Base-by-base conservation (phyloP, 768 basidiomycete genomes). In the Cantharellus cinnabarinus region DNA sequence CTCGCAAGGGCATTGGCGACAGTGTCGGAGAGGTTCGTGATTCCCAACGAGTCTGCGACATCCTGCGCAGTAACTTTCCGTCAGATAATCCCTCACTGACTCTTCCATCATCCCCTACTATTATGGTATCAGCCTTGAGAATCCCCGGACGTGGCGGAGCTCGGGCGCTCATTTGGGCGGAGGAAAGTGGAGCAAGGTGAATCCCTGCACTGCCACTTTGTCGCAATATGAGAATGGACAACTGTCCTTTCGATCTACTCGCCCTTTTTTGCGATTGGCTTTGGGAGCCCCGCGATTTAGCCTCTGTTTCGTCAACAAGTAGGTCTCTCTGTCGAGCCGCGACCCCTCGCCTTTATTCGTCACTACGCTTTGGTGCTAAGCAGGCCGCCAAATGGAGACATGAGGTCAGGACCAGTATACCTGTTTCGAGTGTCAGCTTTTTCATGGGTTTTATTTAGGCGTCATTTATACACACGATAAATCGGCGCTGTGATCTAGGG, bases 1-100 rank as follows among this genome's bases (percentile, higher is more conserved):
- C 88, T 90, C 0, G 95, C 90, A 35, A 99, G 76, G 0, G 86
- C 77, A 3, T 81, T 81, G 3, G 89, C 85, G 35, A 95, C 85
- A 2, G 76, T 67, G 57, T 93, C 89, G 2, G 86, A 73, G 48
- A 99, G 70, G 53, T 70, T 82, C 10, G 80, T 71, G 59, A 98
- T 81, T 61, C 81, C 82, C 40, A 95, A 70, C 0, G 85, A 83
- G 64, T 97, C 94, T 40, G 95, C 91, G 52, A 85, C 82, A 72
- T 98, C 91, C 56, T 57, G 40, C 20, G 20, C 20, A 29, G 20
- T 29, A 29, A 29, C 20, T 29, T 29, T 29, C 20, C 20, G 20
- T 29, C 20, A 29, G 20, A 29, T 29, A 29, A 29, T 29, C 20
- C 20, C 20, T 29, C 20, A 29, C 20, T 29, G 20, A 29, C 44